A percentile compares a stretch with the other conserved stretches of the same genome.
These are phyloP conservation scores for Plasmodium malariae DNA, from an alignment of 169 alveolate species.

Conservation along the genomic window DNA sequence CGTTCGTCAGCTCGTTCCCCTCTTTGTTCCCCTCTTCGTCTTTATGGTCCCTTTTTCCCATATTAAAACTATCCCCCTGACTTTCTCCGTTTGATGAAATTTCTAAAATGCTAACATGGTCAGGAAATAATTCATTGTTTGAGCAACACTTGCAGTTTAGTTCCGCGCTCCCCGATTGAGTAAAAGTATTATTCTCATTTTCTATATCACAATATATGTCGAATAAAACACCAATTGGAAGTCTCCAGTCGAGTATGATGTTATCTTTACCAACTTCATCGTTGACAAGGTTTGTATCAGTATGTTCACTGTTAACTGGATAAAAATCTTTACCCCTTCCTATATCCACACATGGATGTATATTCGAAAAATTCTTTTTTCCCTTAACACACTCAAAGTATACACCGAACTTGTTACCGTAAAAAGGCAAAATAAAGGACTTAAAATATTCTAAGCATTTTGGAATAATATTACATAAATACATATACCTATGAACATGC, in stretches of 20 bases:
- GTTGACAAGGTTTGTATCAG: not conserved
- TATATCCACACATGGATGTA: too few species aligned
- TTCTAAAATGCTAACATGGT: conserved; percentile 42
- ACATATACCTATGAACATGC: conserved; percentile 70
- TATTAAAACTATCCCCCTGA: not conserved
- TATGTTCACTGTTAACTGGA: too few species aligned
- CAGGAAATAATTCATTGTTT: conserved; percentile 27
- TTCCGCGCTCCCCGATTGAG: not conserved
- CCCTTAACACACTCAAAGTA: conserved; percentile 37
- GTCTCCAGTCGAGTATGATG: conserved; percentile 64
- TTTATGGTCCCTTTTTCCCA: not conserved
- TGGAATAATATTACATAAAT: conserved; percentile 56
- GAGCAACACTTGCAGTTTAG: conserved; percentile 23
- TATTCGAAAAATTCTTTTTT: too few species aligned
- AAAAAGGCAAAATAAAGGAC: conserved; percentile 60
- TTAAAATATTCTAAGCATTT: conserved; percentile 69
- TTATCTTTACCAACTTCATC: too few species aligned
- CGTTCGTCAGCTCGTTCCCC: too few species aligned
- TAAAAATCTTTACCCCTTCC: too few species aligned
- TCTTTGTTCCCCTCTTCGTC: too few species aligned
- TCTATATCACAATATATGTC: conserved; percentile 67
- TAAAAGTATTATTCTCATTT: not conserved
- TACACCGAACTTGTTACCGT: conserved; percentile 51
- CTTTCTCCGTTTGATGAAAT: not conserved
- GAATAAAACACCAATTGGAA: conserved; percentile 67